These are phyloP conservation scores for Globisporangium abappressorium DNA, from an alignment of 352 stramenopile genomes.

Conservation along the genomic window DNA sequence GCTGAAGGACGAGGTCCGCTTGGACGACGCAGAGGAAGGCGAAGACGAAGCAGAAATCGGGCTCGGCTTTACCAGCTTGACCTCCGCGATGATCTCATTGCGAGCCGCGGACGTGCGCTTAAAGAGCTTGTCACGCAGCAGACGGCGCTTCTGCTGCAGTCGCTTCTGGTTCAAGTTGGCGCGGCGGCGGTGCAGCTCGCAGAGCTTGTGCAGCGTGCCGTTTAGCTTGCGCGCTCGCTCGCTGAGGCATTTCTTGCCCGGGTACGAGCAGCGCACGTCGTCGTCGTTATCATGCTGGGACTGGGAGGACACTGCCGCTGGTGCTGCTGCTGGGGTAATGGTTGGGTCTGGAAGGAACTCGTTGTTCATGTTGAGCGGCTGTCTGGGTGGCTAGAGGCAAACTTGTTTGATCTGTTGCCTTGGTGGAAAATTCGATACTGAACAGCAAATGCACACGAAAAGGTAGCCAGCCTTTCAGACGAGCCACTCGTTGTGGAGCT, in stretches of 20 bases:
- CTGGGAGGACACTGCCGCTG: too few species aligned
- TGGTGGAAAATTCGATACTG: not conserved
- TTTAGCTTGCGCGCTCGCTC: constrained; percentile 61
- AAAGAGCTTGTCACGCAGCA: constrained; percentile 19
- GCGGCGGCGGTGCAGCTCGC: constrained; percentile 63
- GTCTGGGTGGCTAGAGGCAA: not conserved
- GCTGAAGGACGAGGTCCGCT: not conserved
- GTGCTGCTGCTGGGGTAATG: not conserved
- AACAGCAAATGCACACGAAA: not conserved
- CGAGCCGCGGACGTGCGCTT: constrained; percentile 8
- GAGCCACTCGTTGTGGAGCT: not conserved
- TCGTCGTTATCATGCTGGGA: constrained; percentile 12
- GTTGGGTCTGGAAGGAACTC: not conserved
- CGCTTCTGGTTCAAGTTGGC: constrained; percentile 28
- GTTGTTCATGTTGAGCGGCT: not conserved
- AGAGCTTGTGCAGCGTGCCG: constrained; percentile 71
- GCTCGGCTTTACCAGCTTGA: not conserved
- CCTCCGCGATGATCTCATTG: not conserved
- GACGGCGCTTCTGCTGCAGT: constrained; percentile 15
- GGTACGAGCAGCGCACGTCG: constrained; percentile 53
- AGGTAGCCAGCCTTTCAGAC: not conserved
- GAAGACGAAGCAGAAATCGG: not conserved
- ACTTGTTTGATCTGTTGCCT: not conserved
- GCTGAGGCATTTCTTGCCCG: constrained; percentile 64
- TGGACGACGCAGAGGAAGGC: not conserved